These are phyloP conservation scores for Suillus lakei DNA, from an alignment of 768 basidiomycete genomes.

Conservation along the genomic window DNA sequence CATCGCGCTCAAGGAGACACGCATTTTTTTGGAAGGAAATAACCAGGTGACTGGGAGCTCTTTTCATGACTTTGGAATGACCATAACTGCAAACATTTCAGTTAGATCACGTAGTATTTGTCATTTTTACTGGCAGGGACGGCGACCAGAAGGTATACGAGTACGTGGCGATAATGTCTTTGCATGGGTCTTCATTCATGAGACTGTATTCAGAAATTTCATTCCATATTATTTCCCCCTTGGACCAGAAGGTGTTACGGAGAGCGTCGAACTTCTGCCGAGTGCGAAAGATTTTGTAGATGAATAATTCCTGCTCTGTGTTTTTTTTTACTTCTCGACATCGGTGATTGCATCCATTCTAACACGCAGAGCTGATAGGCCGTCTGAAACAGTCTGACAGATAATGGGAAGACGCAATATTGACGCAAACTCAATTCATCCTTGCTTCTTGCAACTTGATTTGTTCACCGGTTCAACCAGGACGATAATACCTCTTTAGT, in stretches of 20 bases:
- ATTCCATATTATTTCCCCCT: constrained; percentile 70
- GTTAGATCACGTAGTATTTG: constrained; percentile 78
- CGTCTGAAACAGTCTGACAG: not conserved
- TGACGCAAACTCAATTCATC: not conserved
- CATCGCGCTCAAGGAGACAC: constrained; percentile 64
- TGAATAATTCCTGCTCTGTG: not conserved
- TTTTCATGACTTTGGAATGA: not conserved
- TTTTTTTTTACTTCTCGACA: not conserved
- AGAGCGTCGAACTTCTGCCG: not conserved
- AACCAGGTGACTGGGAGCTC: constrained; percentile 40
- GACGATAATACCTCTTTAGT: not conserved
- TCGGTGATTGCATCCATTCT: not conserved
- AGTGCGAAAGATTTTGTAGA: not conserved
- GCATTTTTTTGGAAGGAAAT: constrained; percentile 61
- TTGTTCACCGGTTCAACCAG: not conserved
- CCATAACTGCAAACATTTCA: constrained; percentile 23
- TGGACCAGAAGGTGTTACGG: not conserved
- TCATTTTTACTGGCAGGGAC: constrained; percentile 61
- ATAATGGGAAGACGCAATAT: not conserved
- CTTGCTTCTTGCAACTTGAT: not conserved
- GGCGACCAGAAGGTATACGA: constrained; percentile 66
- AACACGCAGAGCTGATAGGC: not conserved
- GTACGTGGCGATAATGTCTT: constrained; percentile 44
- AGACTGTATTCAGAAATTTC: constrained; percentile 39
- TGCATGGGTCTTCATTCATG: not conserved